phyloP scores from a whole-genome alignment of 2,329 filamentous ascomycete genomes.

The Colletotrichum sp. region DNA sequence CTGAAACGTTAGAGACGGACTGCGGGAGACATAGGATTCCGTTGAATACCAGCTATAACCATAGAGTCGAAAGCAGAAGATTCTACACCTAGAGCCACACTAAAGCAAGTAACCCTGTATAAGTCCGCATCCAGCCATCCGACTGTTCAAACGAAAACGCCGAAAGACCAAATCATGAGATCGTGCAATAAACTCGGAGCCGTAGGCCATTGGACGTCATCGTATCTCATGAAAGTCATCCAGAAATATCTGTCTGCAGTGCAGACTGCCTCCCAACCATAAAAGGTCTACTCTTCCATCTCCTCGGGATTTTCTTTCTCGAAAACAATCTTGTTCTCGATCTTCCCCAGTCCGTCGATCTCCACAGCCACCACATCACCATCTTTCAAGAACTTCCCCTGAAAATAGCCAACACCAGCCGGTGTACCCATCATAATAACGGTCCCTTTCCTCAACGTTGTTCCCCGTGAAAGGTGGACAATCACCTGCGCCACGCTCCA shows the following conservation, averaged over 20 bases:
- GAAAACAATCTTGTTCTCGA: conserved; percentile 32
- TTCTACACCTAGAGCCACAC: background rate
- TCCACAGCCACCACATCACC: conserved; percentile 36
- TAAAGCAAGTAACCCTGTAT: background rate
- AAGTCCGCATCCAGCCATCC: background rate
- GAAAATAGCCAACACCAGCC: conserved; percentile 38
- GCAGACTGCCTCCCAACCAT: background rate
- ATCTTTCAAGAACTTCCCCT: conserved; percentile 34
- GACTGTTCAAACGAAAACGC: background rate
- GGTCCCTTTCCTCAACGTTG: conserved; percentile 50
- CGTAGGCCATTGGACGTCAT: background rate
- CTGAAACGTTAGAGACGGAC: background rate
- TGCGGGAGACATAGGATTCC: background rate
- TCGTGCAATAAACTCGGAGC: background rate
- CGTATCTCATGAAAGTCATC: background rate
- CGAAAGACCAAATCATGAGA: background rate
- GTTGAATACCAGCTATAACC: background rate
- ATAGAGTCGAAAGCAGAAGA: background rate
- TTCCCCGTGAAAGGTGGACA: conserved; percentile 46
- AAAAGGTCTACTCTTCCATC: background rate
- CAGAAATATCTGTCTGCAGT: background rate
- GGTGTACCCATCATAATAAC: conserved; percentile 57
- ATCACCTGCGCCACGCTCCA: conserved; percentile 45
- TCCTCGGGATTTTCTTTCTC: conserved; percentile 24
- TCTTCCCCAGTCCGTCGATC: conserved; percentile 31